Base-by-base conservation (phyloP, 257 asterid species). In the Rhazya stricta region DNA sequence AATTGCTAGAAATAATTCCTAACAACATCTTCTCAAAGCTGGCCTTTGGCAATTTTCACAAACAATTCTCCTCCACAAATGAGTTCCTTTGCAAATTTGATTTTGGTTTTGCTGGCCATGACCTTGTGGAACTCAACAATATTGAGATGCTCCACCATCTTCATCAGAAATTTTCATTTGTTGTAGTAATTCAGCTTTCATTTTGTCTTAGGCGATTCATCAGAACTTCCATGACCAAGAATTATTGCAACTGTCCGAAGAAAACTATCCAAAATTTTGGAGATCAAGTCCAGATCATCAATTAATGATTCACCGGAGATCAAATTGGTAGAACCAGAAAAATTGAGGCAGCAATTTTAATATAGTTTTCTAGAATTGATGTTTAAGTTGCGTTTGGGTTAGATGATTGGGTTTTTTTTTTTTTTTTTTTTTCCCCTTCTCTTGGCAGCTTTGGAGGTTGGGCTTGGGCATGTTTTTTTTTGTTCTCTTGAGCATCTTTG, bases 291-390 rank as follows among this genome's bases (percentile, higher is more conserved):
- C 79, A 84, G 76, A 80, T 84, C 88, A 77, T 86, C 93, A 69
- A 67, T 74, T 69, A 89, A 82, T 75, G 90, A 77, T 84, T 91
- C 90, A 84, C 89, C 85, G 34, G 89, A 77, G 77, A 70, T 76
- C 71, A 78, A 56, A 84, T 79, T 89, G 71, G 84, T 81, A 42
- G 92, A 83, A 82, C 90, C 88, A 71, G 93, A 87, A 46, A 75
- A 67, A 86, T 83, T 92, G 96, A 88, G 74, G 99, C 99, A 30
- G 97, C 99, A 84, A 90, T 88, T 89, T 89, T 94, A 70, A 88
- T 94, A 80, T 90, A 91, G 82, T 88, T 92, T 84, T 94, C 99
- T n/a, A n/a, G n/a, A n/a, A n/a, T n/a, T n/a, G n/a, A n/a, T n/a
- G n/a, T n/a, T n/a, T n/a, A n/a, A n/a, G n/a, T n/a, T n/a, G n/a